Base-by-base conservation (phyloP, 2,329 filamentous ascomycete genomes). In the Arthrobotrys megalospora region DNA sequence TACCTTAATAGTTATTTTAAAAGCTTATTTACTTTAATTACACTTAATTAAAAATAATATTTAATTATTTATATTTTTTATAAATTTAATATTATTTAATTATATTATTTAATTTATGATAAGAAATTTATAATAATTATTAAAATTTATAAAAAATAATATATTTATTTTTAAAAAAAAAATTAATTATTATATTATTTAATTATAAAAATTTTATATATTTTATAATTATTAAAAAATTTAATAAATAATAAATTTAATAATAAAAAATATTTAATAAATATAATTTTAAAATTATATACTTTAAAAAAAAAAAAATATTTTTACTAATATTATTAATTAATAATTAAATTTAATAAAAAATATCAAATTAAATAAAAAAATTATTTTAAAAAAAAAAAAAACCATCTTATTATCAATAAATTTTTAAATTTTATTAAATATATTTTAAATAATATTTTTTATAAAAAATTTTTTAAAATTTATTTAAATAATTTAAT, bases 251-350 rank as follows among this genome's bases (percentile, higher is more conserved):
- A 32, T n/a, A 53, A n/a, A 19, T 53, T 34, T 10, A 19, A 3
- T 53, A 10, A 19, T 53, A 10, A 10, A 8, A 53, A 53, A 8
- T 34, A 0, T 11, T 53, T 14, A 24, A 34, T 11, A 11, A 53
- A 53, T 53, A 28, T 16, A 53, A 53, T n/a, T 32, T 53, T n/a
- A 53, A 53, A 53, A 53, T 53, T 12, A 10, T 53, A 0, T 16
- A 53, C n/a, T 34, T 34, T 10, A 34, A 53, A 24, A 10, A 10
- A 53, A 53, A 28, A 24, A 10, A 53, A 32, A 34, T n/a, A 21
- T 34, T 21, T 21, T 21, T 6, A 5, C 19, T 12, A 58, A 21
- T n/a, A 58, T 58, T 2, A 58, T 58, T 3, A 21, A 21, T 32
- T 28, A 21, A 5, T 28, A 21, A 21, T 34, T 16, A 21, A 58